Evolutionary conservation across 2,329 filamentous ascomycete species (phyloP).

Genomic region (Sclerotinia nivalis): DNA sequence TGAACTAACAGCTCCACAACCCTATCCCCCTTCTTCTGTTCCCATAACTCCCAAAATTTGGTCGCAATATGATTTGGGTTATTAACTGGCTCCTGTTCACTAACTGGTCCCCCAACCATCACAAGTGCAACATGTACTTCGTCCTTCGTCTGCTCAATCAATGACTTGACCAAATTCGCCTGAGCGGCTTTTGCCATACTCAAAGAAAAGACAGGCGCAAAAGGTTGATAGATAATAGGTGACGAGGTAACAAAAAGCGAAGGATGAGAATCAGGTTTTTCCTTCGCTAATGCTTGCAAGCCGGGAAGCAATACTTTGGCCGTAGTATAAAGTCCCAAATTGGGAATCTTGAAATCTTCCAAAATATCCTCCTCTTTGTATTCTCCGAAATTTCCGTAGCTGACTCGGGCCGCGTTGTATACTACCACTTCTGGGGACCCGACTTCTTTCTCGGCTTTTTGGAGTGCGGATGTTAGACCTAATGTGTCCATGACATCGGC

Average conservation of each 20-base stretch:
- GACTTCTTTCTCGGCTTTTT: constrained; percentile 45
- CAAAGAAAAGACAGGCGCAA: constrained; percentile 50
- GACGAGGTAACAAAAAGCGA: constrained; percentile 19
- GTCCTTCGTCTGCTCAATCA: constrained; percentile 41
- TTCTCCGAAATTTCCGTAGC: constrained; percentile 46
- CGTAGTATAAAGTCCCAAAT: constrained; percentile 49
- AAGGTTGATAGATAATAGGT: constrained; percentile 41
- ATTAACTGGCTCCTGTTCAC: constrained; percentile 44
- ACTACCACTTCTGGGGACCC: constrained; percentile 45
- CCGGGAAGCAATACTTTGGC: constrained; percentile 16
- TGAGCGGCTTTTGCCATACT: constrained; percentile 54
- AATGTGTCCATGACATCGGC: constrained; percentile 21
- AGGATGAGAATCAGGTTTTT: constrained; percentile 13
- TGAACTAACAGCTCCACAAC: constrained; percentile 42
- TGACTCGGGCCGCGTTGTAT: constrained; percentile 55
- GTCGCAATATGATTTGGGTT: constrained; percentile 51
- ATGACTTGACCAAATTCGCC: constrained; percentile 49
- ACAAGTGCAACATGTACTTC: constrained; percentile 52
- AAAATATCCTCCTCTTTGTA: constrained; percentile 49
- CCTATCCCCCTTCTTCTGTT: constrained; percentile 43
- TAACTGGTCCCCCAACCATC: constrained; percentile 48
- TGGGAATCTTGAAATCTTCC: constrained; percentile 53
- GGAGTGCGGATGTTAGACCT: constrained; percentile 44
- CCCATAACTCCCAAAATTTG: constrained; percentile 48
- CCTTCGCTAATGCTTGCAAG: not conserved